phyloP scores from a whole-genome alignment of 2,329 filamentous ascomycete species.

The Fusarium staphyleae region DNA sequence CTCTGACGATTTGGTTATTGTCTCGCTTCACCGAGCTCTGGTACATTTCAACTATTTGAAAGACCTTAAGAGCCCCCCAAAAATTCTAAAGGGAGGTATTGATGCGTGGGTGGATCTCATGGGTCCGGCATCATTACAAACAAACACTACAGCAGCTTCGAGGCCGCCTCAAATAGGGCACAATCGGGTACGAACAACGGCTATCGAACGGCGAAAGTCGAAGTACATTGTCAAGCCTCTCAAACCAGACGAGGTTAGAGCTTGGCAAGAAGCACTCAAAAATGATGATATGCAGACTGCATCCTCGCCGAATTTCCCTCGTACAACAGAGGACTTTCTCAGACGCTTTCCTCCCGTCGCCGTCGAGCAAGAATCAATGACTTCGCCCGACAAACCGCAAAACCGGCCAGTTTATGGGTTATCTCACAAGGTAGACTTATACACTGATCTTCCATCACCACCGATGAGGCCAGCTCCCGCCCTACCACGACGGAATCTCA shows the following conservation, averaged over 20 bases:
- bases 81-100: slow-evolving; percentile 81
- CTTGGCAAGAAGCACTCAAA: slow-evolving; percentile 79
- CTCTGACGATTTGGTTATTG: slow-evolving; percentile 62
- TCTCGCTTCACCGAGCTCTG: slow-evolving; percentile 79
- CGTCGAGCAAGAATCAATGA: slow-evolving; percentile 67
- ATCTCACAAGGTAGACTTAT: slow-evolving; percentile 49
- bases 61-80: slow-evolving; percentile 74
- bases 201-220: slow-evolving; percentile 48
- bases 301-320: slow-evolving; percentile 63
- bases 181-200: slow-evolving; percentile 45
- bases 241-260: slow-evolving; percentile 79
- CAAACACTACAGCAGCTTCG: slow-evolving; percentile 47
- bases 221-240: slow-evolving; percentile 69
- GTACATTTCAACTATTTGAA: slow-evolving; percentile 84
- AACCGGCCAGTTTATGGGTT: slow-evolving; percentile 41
- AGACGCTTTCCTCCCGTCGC: slow-evolving; percentile 79
- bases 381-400: slow-evolving; percentile 45
- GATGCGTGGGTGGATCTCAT: slow-evolving; percentile 88
- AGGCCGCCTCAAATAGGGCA: slow-evolving; percentile 18
- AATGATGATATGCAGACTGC: slow-evolving; percentile 64
- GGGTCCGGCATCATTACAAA: slow-evolving; percentile 68
- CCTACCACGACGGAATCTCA: slow-evolving; percentile 76
- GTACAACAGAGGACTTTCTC: slow-evolving; percentile 83
- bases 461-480: slow-evolving; percentile 73
- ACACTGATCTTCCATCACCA: slow-evolving; percentile 60